Base-by-base conservation (phyloP, 306 rosid species). In the Biancaea sappan region DNA sequence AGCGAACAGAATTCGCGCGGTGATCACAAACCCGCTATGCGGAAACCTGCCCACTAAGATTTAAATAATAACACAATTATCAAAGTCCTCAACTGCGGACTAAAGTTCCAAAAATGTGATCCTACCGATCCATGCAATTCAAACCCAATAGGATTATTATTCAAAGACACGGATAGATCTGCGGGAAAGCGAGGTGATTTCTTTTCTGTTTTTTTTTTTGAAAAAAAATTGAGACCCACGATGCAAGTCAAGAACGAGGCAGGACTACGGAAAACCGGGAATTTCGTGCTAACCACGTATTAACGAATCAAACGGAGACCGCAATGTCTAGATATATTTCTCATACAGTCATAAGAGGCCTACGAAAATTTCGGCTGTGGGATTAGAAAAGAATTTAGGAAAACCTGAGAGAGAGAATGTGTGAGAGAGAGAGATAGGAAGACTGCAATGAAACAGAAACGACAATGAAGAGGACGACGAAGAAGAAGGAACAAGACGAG, bases 131-230 rank as follows among this genome's bases (percentile, higher is more conserved):
- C 54, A 37, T 64, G 24, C 25, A 53, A 70, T 54, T 53, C 38
- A 2, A 21, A 34, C 4, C 34, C 59, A 29, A 34, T 15, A 43
- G 4, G 24, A 50, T 29, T 8, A 34, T 28, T 12, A 51, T 52
- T 69, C 21, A 69, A 22, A 15, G 38, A 31, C 44, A n/a, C 44
- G 34, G 76, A 77, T 73, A 73, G 77, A 77, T 77, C 13, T 21
- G 18, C 0, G 57, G 32, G 57, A 21, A 50, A 43, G 26, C 31
- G 9, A 41, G 74, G 70, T 11, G 48, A 41, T 62, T 18, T n/a
- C n/a, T n/a, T n/a, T n/a, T n/a, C n/a, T n/a, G n/a, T n/a, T n/a
- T 31, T 31, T 31, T 31, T 31, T 31, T 31, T 31, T 41, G 41
- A 32, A 22, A 15, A 21, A 24, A 64, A 57, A 71, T 48, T 4